Evolutionary conservation across 345 rosid species (phyloP), one percentile per base, ranked within the genome.

Genomic region (Melaleuca alternifolia): DNA sequence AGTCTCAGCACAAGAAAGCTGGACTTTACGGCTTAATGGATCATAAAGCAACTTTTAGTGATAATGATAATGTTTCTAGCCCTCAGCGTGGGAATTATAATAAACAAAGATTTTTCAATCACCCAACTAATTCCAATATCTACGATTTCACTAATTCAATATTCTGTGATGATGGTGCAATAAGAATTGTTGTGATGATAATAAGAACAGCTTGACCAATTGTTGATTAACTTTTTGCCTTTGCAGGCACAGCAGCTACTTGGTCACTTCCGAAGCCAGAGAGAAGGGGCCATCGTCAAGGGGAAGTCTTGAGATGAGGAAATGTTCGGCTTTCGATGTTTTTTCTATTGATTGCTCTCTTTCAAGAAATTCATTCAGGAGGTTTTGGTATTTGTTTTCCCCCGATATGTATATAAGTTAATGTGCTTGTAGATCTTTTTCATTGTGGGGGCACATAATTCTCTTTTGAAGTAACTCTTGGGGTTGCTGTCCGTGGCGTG

Each of bases 201-300:
- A 33, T 71, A 37, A 71, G 77, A 65, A 18, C 48, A 37, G 81
- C 81, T 37, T 33, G 81, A 71, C 81, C 81, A 71, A 18, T 50
- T 77, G 88, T 16, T 75, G 86, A 71, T 71, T 71, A 48, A 56
- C 51, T 26, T 84, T 30, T 90, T 56, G 46, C 54, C 30, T 53
- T 71, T 92, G 89, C 93, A 96, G 98, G 99, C 99, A 85, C 99
- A 93, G 82, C 99, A 96, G 89, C 98, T 95, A 89, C 95, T 97
- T 14, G 92, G 98, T 88, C 99, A 97, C 89, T 97, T 97, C 87
- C 93, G 99, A 50, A 95, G 90, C 91, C 99, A 95, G 91, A 89
- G 98, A 91, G 96, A 94, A 88, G 95, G 90, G 30, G 88, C 91
- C 79, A 90, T 84, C 82, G 94, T 92, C 89, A 97, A 94, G 89